phyloP scores from a whole-genome alignment of 2,329 filamentous ascomycete genomes.

The Paracamarosporium sp. region DNA sequence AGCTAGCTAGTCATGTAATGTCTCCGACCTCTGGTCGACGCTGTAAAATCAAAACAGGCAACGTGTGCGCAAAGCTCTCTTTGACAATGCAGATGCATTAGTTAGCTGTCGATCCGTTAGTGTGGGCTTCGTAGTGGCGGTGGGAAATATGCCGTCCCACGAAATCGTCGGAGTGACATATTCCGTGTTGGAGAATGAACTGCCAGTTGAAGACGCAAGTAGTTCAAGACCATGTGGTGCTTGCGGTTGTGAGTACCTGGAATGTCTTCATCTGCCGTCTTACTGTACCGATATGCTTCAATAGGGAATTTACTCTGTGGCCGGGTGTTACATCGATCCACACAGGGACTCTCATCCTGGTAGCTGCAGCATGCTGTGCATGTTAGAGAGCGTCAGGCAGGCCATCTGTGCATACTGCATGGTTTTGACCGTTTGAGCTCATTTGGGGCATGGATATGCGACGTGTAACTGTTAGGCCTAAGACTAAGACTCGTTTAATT shows the following conservation, averaged over 20 bases:
- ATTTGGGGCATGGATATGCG: not conserved
- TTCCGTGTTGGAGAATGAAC: not conserved
- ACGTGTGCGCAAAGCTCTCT: not conserved
- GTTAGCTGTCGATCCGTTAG: not conserved
- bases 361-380: not conserved
- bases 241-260: not conserved
- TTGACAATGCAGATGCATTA: not conserved
- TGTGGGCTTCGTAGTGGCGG: not conserved
- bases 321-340: not conserved
- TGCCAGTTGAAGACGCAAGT: too few species aligned
- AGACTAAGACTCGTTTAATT: not conserved
- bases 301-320: not conserved
- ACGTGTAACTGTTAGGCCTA: not conserved
- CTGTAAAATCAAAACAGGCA: not conserved
- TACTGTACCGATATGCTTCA: not conserved
- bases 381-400: not conserved
- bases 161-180: not conserved
- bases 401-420: not conserved
- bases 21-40: not conserved
- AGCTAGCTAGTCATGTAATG: slow-evolving; percentile 1
- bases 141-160: too few species aligned
- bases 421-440: not conserved
- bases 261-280: not conserved
- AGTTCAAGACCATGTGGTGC: not conserved
- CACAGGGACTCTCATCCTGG: not conserved